Evolutionary conservation across 495 filamentous ascomycete species (phyloP).

Genomic region (Trichoderma gamsii): DNA sequence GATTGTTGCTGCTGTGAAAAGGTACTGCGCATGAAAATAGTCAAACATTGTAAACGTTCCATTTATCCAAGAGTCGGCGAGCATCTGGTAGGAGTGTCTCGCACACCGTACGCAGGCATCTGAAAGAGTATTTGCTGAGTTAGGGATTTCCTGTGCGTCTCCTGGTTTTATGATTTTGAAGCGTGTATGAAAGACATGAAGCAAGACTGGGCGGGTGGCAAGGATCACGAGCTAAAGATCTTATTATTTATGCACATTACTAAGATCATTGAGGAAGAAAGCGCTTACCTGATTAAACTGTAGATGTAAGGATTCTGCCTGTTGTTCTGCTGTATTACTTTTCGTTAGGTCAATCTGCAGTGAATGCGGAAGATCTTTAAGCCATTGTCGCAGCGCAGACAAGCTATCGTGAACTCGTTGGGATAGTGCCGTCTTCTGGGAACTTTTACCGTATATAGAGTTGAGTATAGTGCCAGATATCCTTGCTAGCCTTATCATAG

Average conservation of each 20-base stretch:
- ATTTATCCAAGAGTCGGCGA: not conserved
- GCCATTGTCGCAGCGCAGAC: not conserved
- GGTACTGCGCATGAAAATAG: not conserved
- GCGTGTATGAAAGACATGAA: not conserved
- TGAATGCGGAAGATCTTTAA: not conserved
- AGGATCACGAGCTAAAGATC: not conserved
- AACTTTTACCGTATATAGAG: not conserved
- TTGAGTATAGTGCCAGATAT: not conserved
- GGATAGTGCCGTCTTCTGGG: not conserved
- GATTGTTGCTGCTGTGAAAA: not conserved
- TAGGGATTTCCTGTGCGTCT: not conserved
- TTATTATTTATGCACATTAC: not conserved
- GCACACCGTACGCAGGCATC: not conserved
- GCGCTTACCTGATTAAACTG: not conserved
- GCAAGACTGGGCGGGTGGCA: not conserved
- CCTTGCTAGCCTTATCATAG: not conserved
- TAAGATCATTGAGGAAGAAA: no score
- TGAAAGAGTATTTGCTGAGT: not conserved
- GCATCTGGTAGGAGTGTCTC: not conserved
- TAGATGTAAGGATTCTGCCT: not conserved
- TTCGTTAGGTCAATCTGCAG: not conserved
- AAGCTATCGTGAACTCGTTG: not conserved
- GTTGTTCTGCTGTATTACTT: not conserved
- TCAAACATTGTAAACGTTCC: not conserved
- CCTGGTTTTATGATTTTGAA: not conserved